Percentiles rank a stretch among this genome's conserved stretches.
These are phyloP conservation scores for Blumeriella jaapii DNA, from an alignment of 2,329 filamentous ascomycete species.

Conservation along the genomic window DNA sequence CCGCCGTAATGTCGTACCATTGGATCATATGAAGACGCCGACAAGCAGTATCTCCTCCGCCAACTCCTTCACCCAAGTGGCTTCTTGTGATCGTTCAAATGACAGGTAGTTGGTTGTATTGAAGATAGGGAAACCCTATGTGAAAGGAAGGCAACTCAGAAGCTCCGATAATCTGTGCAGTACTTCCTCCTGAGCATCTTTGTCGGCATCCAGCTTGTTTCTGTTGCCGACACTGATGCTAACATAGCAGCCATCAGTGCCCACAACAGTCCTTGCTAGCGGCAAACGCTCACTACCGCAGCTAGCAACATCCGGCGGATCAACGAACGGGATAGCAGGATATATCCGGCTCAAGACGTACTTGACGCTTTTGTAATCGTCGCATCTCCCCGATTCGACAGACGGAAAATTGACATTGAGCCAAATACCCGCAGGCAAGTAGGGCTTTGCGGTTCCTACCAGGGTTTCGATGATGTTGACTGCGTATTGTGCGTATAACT, in stretches of 20 bases:
- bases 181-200: neutral
- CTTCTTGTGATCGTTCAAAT: no score
- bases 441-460: neutral
- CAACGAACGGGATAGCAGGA: constrained; percentile 3
- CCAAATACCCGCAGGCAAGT: constrained; percentile 3
- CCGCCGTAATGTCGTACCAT: no score
- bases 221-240: constrained; percentile 3
- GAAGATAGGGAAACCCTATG: no score
- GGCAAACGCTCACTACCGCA: constrained; percentile 3
- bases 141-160: constrained; percentile 2
- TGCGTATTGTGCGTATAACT: constrained; percentile 1
- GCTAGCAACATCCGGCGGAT: constrained; percentile 3
- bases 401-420: constrained; percentile 4
- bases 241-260: neutral
- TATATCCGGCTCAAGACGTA: constrained; percentile 2
- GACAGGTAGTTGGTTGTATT: no score
- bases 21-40: no score
- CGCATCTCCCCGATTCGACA: neutral
- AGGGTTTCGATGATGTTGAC: neutral
- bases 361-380: constrained; percentile 1
- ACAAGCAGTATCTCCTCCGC: no score
- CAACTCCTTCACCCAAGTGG: no score
- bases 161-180: neutral
- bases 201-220: constrained; percentile 2
- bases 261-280: constrained; percentile 1